These are phyloP conservation scores for Heliamphora exappendiculata DNA, from an alignment of 148 eudicot species.

Conservation along the genomic window DNA sequence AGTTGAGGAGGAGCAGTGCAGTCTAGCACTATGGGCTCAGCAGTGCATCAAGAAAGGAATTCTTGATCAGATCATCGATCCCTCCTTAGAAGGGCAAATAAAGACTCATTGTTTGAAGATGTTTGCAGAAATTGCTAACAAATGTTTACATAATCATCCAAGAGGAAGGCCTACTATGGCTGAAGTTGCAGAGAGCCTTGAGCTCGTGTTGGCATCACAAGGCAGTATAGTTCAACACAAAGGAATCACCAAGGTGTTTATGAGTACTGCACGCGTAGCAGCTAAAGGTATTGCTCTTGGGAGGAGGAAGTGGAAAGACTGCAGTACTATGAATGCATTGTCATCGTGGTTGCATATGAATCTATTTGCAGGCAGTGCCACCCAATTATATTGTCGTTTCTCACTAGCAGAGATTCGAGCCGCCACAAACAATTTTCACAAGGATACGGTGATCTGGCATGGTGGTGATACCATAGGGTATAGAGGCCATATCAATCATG, in stretches of 20 bases:
- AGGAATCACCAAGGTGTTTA: background rate
- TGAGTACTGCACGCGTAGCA: background rate
- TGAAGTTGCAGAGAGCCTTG: conserved; percentile 17
- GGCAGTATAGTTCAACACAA: background rate
- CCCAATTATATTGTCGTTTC: background rate
- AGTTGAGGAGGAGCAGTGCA: background rate
- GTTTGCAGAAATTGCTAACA: conserved; percentile 14
- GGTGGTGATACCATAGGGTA: background rate
- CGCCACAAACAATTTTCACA: background rate
- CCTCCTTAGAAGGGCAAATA: conserved; percentile 11
- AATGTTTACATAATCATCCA: conserved; percentile 16
- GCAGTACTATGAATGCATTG: background rate
- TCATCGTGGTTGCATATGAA: background rate
- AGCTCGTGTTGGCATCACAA: conserved; percentile 9
- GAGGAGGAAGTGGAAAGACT: background rate
- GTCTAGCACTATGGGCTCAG: conserved; percentile 17
- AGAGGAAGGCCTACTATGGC: conserved; percentile 19
- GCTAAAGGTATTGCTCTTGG: background rate
- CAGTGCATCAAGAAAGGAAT: conserved; percentile 11
- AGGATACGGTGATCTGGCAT: background rate
- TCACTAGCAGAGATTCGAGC: background rate
- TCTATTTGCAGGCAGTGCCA: background rate
- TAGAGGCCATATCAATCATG: background rate
- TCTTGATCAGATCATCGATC: conserved; percentile 13
- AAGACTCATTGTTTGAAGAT: background rate